Conservation (phyloP, 2,329 filamentous ascomycete genomes). For the Dothistroma septosporum region DNA sequence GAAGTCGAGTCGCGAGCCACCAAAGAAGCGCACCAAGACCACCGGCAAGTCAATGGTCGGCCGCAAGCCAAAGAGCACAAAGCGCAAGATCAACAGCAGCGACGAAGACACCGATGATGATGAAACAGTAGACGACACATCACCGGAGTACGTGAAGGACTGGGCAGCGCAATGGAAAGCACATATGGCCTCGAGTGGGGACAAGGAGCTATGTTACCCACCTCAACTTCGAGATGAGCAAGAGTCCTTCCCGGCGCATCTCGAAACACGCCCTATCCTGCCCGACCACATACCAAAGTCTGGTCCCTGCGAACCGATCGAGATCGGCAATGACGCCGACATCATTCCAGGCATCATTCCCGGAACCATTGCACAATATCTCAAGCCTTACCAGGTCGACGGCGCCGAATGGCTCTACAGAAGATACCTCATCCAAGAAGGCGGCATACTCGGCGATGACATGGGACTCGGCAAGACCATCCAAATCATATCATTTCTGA, state of each 20-base stretch:
- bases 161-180: slow-evolving; percentile 68
- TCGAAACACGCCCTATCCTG: slow-evolving; percentile 55
- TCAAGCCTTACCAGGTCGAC: slow-evolving; percentile 85
- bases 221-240: background rate
- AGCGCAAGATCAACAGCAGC: slow-evolving; percentile 22
- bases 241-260: background rate
- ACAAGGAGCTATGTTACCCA: background rate
- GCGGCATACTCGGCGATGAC: slow-evolving; percentile 88
- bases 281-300: slow-evolving; percentile 59
- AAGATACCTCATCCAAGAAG: slow-evolving; percentile 84
- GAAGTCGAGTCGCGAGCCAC: slow-evolving; percentile 16
- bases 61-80: slow-evolving; percentile 18
- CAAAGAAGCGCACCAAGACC: background rate
- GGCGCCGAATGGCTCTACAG: slow-evolving; percentile 83
- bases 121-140: slow-evolving; percentile 53
- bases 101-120: slow-evolving; percentile 40
- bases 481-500: slow-evolving; percentile 88
- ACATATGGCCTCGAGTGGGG: slow-evolving; percentile 26
- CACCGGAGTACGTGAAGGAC: slow-evolving; percentile 69
- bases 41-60: slow-evolving; percentile 37
- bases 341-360: slow-evolving; percentile 85
- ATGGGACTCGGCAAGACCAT: slow-evolving; percentile 98
- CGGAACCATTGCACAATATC: slow-evolving; percentile 81
- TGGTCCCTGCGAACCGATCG: slow-evolving; percentile 65
- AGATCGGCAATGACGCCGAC: slow-evolving; percentile 69